Percentiles rank a stretch among this genome's conserved stretches.
phyloP scores from a whole-genome alignment of 495 filamentous ascomycete species.

The Lepidopterella palustris region DNA sequence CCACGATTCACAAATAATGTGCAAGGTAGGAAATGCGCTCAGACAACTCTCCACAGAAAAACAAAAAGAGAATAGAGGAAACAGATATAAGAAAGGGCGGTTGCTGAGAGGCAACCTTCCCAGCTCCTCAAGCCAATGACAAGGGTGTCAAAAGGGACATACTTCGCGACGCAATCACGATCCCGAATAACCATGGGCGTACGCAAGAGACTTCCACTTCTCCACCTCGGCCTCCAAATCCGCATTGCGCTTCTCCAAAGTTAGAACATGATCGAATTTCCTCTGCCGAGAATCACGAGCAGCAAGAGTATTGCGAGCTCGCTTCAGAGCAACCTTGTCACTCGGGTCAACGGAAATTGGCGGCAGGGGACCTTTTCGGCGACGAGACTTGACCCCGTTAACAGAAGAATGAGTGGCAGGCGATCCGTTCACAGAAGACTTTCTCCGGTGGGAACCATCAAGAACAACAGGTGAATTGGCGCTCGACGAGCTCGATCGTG shows the following conservation, averaged over 20 bases:
- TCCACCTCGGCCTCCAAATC: constrained; percentile 47
- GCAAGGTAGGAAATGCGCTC: background rate
- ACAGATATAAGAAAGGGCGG: no score
- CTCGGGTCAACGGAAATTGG: constrained; percentile 69
- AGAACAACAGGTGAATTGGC: constrained; percentile 22
- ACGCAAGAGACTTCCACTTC: constrained; percentile 40
- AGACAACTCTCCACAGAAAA: background rate
- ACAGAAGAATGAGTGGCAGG: constrained; percentile 53
- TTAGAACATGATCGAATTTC: constrained; percentile 63
- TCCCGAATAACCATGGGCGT: constrained; percentile 18
- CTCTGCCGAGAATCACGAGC: constrained; percentile 89
- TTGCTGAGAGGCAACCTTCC: constrained; percentile 8
- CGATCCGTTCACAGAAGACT: constrained; percentile 37
- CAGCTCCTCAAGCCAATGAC: constrained; percentile 19
- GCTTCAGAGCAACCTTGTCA: constrained; percentile 74
- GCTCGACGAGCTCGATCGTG: constrained; percentile 27
- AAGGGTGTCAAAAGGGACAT: constrained; percentile 2
- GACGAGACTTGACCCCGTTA: constrained; percentile 62
- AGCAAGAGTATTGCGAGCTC: constrained; percentile 89
- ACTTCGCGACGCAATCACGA: constrained; percentile 11
- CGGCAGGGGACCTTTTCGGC: constrained; percentile 71
- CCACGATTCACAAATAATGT: background rate
- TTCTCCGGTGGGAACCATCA: constrained; percentile 40
- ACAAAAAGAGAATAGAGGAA: constrained; percentile 10
- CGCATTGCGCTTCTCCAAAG: constrained; percentile 50